Conservation (phyloP, 306 rosid species). For the Gillenia trifoliata region DNA sequence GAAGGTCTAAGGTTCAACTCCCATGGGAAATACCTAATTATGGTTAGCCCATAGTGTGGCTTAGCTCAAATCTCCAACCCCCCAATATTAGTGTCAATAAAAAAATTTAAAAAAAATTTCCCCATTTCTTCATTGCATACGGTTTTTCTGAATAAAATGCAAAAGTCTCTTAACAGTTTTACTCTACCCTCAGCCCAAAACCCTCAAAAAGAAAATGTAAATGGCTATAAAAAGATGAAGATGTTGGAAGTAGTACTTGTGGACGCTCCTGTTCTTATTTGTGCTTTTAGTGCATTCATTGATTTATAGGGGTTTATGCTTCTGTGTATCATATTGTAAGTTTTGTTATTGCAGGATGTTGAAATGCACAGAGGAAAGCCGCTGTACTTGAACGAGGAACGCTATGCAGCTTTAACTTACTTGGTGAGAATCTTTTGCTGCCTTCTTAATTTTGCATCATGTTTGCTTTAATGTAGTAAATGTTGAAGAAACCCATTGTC, state of each 20-base stretch:
- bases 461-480: background rate
- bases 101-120: background rate
- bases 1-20: background rate
- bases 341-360: conserved; percentile 48
- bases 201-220: background rate
- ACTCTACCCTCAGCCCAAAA: background rate
- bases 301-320: background rate
- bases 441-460: background rate
- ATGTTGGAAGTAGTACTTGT: background rate
- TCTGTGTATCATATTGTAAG: background rate
- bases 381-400: conserved; percentile 77
- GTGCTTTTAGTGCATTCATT: background rate
- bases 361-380: conserved; percentile 93
- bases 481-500: background rate
- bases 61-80: background rate
- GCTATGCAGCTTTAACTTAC: conserved; percentile 82
- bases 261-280: background rate
- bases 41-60: background rate
- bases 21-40: background rate
- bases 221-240: background rate
- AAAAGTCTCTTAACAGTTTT: background rate
- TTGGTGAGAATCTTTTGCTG: conserved; percentile 43
- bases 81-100: background rate
- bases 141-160: background rate
- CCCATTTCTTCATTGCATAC: background rate